These are phyloP conservation scores for Blastocystis sp. DNA, from an alignment of 352 stramenopile genomes.

Conservation along the genomic window DNA sequence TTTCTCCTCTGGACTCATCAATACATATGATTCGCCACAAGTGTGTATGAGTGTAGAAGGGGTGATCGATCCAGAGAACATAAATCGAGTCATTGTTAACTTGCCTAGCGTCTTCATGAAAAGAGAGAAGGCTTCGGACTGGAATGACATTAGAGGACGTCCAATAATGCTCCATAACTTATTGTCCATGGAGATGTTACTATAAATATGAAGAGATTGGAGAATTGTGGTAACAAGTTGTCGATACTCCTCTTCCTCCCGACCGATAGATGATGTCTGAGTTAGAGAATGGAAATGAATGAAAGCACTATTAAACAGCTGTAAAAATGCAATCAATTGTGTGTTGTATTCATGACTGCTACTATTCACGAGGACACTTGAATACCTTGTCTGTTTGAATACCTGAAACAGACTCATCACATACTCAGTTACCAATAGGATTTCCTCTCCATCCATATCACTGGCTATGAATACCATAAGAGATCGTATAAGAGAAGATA, in stretches of 20 bases:
- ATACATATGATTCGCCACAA: not conserved
- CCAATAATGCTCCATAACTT: slow-evolving; percentile 35
- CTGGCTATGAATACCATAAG: not conserved
- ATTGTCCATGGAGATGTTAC: slow-evolving; percentile 63
- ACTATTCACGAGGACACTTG: not conserved
- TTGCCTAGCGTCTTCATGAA: slow-evolving; percentile 13
- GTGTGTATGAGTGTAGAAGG: not conserved
- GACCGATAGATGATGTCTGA: too few relatives aligned
- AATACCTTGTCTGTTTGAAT: not conserved
- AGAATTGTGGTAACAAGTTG: not conserved
- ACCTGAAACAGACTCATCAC: not conserved
- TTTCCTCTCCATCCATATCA: not conserved
- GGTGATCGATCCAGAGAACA: not conserved
- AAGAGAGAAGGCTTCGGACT: not conserved
- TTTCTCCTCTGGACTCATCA: slow-evolving; percentile 12
- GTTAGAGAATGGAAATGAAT: not conserved
- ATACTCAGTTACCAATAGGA: not conserved
- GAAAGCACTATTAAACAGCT: not conserved
- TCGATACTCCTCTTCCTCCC: not conserved
- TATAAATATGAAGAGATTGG: not conserved
- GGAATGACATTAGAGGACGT: not conserved
- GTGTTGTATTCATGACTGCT: not conserved
- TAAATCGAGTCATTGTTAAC: not conserved
- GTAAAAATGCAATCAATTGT: slow-evolving; percentile 33
- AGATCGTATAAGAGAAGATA: not conserved